Evolutionary conservation across 768 basidiomycete genomes (phyloP), one percentile per base, ranked within the genome.

Genomic region (Lactarius sp.): DNA sequence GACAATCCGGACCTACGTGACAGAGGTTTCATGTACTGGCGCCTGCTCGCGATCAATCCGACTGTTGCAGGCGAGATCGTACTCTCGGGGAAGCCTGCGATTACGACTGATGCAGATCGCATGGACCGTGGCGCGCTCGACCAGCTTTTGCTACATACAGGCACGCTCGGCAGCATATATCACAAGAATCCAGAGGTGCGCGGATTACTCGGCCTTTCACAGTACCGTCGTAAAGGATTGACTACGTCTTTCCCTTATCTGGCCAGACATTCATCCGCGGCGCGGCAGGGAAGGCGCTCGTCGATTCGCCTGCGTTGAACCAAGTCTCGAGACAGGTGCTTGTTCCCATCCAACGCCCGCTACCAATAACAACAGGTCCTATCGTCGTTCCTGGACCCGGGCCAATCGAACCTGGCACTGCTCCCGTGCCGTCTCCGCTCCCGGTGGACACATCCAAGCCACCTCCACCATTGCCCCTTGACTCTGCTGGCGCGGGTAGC

Each of bases 11-110:
- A 99, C 78, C 79, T 99, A 22, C 84, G 97, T 39, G 97, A 99
- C 75, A 81, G 97, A 65, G 97, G 97, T 3, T 98, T 95, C 78
- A 98, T 99, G 90, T 99, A 98, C 76, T 99, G 97, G 97, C 86
- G 97, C 44, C 81, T 99, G 77, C 82, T 98, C 51, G 95, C 96
- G 9, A 88, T 94, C 70, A 94, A 97, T 72, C 94, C 95, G 2
- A 77, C 86, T 8, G 87, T 88, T 0, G 95, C 97, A 7, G 84
- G 87, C 44, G 89, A 93, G 67, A 89, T 98, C 66, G 95, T 98
- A 41, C 80, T 98, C 20, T 81, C 92, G 16, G 92, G 94, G 69
- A 97, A 97, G 70, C 97, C 97, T 36, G 81, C 94, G 2, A 98
- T 99, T 67, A 95, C 94, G n/a, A 98, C 93, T 2, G 96, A 98